phyloP scores from a whole-genome alignment of 1,284 basidiomycete species.

The Chiua sp. region DNA sequence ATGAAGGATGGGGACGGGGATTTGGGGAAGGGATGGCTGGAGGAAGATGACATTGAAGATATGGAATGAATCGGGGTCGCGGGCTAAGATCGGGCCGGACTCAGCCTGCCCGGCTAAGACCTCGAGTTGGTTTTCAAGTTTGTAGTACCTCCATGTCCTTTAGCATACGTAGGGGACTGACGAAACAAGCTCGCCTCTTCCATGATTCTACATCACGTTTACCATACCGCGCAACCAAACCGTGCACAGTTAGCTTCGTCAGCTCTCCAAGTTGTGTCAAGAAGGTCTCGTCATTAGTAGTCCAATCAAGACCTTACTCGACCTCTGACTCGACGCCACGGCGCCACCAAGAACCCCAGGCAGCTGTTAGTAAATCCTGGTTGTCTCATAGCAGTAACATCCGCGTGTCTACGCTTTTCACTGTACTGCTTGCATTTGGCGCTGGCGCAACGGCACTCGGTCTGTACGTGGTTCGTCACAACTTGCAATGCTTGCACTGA shows the following conservation, averaged over 20 bases:
- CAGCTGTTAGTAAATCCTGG: constrained; percentile 11
- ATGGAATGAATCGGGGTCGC: constrained; percentile 17
- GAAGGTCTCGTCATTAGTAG: not conserved
- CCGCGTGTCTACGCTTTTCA: constrained; percentile 51
- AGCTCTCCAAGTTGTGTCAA: not conserved
- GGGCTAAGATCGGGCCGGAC: not conserved
- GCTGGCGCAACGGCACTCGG: constrained; percentile 57
- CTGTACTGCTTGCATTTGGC: constrained; percentile 53
- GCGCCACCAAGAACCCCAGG: not conserved
- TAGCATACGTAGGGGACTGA: constrained; percentile 3
- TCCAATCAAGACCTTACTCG: constrained; percentile 13
- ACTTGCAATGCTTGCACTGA: constrained; percentile 7
- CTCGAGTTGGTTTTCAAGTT: not conserved
- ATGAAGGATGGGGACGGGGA: constrained; percentile 29
- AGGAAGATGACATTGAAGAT: constrained; percentile 74
- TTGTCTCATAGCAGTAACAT: constrained; percentile 20
- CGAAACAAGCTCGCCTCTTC: not conserved
- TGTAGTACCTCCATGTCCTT: constrained; percentile 5
- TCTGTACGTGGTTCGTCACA: constrained; percentile 47
- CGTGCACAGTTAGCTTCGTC: not conserved
- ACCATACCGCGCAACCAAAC: not conserved
- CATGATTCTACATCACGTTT: not conserved
- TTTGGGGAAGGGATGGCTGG: constrained; percentile 58
- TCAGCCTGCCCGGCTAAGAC: too few species aligned
- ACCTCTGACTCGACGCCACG: constrained; percentile 8